Conservation (phyloP, 257 asterid species). For the Craterostigma plantagineum region DNA sequence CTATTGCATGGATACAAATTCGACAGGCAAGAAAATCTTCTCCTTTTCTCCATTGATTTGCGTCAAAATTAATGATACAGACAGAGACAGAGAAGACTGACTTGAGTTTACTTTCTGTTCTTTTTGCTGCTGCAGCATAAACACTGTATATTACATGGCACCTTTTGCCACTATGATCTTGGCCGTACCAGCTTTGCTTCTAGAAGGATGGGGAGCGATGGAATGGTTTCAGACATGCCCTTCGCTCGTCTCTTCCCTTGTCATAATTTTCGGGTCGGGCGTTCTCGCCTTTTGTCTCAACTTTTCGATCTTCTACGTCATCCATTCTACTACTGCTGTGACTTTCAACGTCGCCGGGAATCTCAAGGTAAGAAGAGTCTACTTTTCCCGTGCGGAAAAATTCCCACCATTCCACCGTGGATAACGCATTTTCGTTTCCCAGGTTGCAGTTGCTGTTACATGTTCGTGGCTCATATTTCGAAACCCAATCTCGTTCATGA, state of each 20-base stretch:
- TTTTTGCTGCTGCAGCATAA: constrained; percentile 42
- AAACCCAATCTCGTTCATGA: constrained; percentile 71
- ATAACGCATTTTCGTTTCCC: constrained; percentile 5
- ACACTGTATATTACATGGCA: constrained; percentile 96
- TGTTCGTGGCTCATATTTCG: constrained; percentile 83
- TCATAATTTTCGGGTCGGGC: constrained; percentile 72
- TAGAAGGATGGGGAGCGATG: constrained; percentile 73
- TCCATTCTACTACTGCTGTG: constrained; percentile 93
- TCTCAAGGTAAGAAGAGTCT: too few species aligned
- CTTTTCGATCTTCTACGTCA: constrained; percentile 86
- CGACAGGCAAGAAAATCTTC: constrained; percentile 38
- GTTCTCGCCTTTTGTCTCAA: constrained; percentile 81
- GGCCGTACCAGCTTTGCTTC: too few species aligned
- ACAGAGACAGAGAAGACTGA: too few species aligned
- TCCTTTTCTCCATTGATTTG: too few species aligned
- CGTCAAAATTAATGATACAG: too few species aligned
- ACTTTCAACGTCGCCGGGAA: constrained; percentile 97
- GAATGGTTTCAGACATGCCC: constrained; percentile 51
- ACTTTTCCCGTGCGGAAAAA: too few species aligned
- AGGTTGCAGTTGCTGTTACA: constrained; percentile 93
- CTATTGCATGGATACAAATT: constrained; percentile 38
- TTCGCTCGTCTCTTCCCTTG: constrained; percentile 32
- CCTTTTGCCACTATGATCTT: constrained; percentile 89
- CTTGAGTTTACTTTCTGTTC: background rate
- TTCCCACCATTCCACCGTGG: too few species aligned